Percentiles rank a stretch among this genome's conserved stretches.
These are phyloP conservation scores for Raphanus raphanistrum DNA, from an alignment of 345 rosid species.

Conservation along the genomic window DNA sequence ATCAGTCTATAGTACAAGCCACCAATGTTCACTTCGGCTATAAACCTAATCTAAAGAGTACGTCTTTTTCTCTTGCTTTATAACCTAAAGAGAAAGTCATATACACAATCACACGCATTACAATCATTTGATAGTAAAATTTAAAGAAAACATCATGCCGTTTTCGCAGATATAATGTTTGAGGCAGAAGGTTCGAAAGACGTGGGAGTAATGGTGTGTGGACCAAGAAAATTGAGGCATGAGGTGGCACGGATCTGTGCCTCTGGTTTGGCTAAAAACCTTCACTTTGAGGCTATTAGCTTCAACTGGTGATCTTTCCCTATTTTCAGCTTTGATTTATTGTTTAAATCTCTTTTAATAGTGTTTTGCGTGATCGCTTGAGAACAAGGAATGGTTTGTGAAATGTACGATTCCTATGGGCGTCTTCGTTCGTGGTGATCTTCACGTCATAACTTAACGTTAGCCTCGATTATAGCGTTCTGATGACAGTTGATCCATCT, in stretches of 20 bases:
- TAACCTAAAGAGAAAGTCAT: not conserved
- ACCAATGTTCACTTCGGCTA: slow-evolving; percentile 50
- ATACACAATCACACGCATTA: not conserved
- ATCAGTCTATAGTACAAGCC: slow-evolving; percentile 34
- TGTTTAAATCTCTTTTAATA: too few species aligned
- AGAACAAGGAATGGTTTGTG: too few species aligned
- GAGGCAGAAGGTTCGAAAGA: too few species aligned
- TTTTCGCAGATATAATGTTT: slow-evolving; percentile 42
- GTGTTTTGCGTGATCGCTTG: too few species aligned
- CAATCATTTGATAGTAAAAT: not conserved
- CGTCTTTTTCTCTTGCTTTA: slow-evolving; percentile 11
- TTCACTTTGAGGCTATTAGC: slow-evolving; percentile 80
- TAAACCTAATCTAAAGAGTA: slow-evolving; percentile 64
- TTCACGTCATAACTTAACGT: too few species aligned
- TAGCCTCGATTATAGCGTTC: too few species aligned
- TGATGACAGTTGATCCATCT: too few species aligned
- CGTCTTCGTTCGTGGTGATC: too few species aligned
- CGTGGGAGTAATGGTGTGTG: too few species aligned
- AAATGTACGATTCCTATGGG: too few species aligned
- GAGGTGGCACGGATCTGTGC: slow-evolving; percentile 64
- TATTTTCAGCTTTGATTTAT: too few species aligned
- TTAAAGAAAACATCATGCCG: not conserved
- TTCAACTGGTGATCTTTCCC: slow-evolving; percentile 64
- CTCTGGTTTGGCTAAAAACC: slow-evolving; percentile 57
- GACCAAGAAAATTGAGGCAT: too few species aligned